Percentiles rank a stretch among this genome's conserved stretches.
Evolutionary conservation across 2,329 filamentous ascomycete genomes (phyloP).

Genomic region (Xylaria sp.): DNA sequence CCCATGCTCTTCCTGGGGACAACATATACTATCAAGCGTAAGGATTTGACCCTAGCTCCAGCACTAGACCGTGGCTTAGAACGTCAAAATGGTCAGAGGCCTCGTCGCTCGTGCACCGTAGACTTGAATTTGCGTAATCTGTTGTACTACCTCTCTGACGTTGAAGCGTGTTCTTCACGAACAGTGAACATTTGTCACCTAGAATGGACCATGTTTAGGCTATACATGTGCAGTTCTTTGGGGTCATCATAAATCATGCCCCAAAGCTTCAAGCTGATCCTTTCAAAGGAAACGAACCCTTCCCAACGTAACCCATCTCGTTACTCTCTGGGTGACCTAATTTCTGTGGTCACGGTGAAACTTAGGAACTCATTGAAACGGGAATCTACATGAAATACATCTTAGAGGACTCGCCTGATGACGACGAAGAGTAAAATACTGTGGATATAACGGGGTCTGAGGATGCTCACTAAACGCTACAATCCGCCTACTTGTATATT

Average conservation of each 20-base stretch:
- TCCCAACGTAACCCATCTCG: no score
- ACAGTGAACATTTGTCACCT: neutral
- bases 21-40: neutral
- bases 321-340: neutral
- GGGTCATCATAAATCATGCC: neutral
- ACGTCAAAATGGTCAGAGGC: neutral
- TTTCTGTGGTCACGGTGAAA: neutral
- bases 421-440: neutral
- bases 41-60: neutral
- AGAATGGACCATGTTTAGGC: neutral
- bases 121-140: neutral
- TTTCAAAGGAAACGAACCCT: neutral
- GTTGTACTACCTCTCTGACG: neutral
- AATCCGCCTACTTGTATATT: neutral
- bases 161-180: neutral
- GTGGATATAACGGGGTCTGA: constrained; percentile 2
- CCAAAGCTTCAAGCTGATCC: neutral
- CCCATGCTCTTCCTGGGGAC: neutral
- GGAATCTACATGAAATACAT: neutral
- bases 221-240: neutral
- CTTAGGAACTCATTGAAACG: neutral
- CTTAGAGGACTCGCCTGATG: neutral
- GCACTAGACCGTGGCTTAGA: neutral
- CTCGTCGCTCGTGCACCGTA: neutral
- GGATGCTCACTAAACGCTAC: neutral